Evolutionary conservation across 768 basidiomycete species (phyloP), one percentile per base, ranked within the genome.

Genomic region (Rhodotorula diobovata): DNA sequence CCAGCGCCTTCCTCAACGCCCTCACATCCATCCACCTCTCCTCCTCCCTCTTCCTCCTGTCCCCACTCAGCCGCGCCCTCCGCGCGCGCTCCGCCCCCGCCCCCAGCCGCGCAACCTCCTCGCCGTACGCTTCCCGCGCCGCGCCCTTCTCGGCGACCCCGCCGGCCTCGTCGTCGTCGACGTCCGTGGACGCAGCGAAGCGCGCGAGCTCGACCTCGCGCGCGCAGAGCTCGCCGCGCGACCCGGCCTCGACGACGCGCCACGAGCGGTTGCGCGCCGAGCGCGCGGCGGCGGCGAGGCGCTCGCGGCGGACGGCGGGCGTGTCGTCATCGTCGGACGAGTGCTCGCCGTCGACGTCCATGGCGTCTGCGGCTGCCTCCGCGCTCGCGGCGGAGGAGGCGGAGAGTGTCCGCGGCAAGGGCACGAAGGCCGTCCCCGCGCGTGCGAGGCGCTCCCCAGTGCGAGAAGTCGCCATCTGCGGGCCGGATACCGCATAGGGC

Each of bases 401-500:
- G 54, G 58, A 4, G 66, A n/a, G n/a, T n/a, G n/a, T n/a, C n/a
- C n/a, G n/a, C n/a, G n/a, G n/a, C n/a, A n/a, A n/a, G n/a, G n/a
- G 50, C 20, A 61, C 9, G 39, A 67, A 43, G 32, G 60, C 59
- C 25, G 64, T 4, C 20, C 60, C 50, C 12, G 23, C 20, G 23
- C 48, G 48, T 0, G 20, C 10, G 66, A 66, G 53, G 41, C 41
- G 41, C 41, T 43, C 46, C 21, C 2, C 32, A 8, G 34, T 4
- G 32, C 16, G n/a, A 28, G 34, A 9, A 4, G 54, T 18, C 32
- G 54, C 3, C 28, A 14, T 2, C n/a, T n/a, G 30, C 3, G 18
- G 35, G 59, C 28, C 16, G 58, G 51, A 45, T 8, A 71, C 41
- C 16, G 43, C 30, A 57, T 71, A 71, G 11, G 73, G 70, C 12